Conservation (phyloP, 192 early-diverging fungal species). For the Podila epigama region DNA sequence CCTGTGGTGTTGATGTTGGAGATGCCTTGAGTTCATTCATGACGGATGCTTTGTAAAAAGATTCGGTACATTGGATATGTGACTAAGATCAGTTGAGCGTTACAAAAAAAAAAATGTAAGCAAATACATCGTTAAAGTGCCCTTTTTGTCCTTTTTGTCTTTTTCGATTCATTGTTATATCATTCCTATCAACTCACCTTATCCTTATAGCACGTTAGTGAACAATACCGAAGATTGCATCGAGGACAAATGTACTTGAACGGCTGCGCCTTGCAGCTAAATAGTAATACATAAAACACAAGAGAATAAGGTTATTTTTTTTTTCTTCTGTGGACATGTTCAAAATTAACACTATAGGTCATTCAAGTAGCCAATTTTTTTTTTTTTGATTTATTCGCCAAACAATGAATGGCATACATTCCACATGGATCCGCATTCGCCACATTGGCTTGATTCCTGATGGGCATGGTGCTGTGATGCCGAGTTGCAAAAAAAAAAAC, state of each 20-base stretch:
- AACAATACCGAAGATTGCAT: constrained; percentile 74
- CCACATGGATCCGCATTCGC: constrained; percentile 29
- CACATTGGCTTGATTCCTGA: constrained; percentile 22
- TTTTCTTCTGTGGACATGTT: neutral
- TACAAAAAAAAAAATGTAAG: neutral
- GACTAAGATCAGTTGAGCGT: constrained; percentile 17
- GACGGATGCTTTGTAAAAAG: constrained; percentile 67
- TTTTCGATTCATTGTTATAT: too few relatives aligned
- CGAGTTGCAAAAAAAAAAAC: too few relatives aligned
- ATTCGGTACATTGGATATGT: constrained; percentile 61
- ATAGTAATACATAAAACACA: neutral
- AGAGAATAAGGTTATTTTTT: neutral
- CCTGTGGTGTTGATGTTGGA: constrained; percentile 41
- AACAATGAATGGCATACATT: constrained; percentile 18
- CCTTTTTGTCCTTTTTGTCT: too few relatives aligned
- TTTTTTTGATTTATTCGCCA: too few relatives aligned
- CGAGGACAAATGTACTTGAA: constrained; percentile 72
- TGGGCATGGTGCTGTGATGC: constrained; percentile 21
- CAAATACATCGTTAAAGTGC: too few relatives aligned
- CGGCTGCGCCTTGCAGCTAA: constrained; percentile 62
- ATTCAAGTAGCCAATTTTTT: too few relatives aligned
- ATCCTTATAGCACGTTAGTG: constrained; percentile 67
- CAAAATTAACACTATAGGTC: too few relatives aligned
- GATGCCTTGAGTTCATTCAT: constrained; percentile 58
- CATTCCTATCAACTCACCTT: too few relatives aligned